These are phyloP conservation scores for Entomortierella chlamydospora DNA, from an alignment of 192 early-diverging fungal species.

Conservation along the genomic window DNA sequence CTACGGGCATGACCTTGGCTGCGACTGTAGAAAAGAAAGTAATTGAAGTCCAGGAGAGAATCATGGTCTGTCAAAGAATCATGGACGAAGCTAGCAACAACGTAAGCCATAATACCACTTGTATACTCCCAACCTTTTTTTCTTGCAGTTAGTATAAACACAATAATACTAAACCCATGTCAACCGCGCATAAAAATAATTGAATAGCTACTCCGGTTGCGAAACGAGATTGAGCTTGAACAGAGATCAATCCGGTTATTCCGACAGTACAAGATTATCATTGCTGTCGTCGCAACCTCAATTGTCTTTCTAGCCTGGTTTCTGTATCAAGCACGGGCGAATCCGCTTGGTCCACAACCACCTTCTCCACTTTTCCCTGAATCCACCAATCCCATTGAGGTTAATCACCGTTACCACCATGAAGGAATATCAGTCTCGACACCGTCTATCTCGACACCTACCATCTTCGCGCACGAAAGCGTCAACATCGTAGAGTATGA, in stretches of 20 bases:
- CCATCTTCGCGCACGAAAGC: neutral
- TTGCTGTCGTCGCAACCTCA: conserved; percentile 19
- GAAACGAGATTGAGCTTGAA: conserved; percentile 35
- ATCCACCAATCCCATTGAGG: conserved; percentile 18
- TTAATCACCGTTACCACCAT: conserved; percentile 10
- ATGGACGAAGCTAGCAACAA: conserved; percentile 24
- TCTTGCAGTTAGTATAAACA: too few relatives aligned
- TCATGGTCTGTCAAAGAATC: conserved; percentile 19
- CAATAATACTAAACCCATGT: too few relatives aligned
- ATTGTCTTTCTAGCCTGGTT: conserved; percentile 31
- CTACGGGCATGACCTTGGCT: conserved; percentile 28
- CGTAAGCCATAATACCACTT: conserved; percentile 26
- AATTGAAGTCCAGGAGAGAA: conserved; percentile 26
- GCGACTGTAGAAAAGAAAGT: conserved; percentile 21
- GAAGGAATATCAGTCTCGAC: conserved; percentile 13
- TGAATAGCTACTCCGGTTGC: conserved; percentile 15
- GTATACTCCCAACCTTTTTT: neutral
- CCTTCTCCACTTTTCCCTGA: conserved; percentile 21
- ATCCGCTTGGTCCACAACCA: conserved; percentile 18
- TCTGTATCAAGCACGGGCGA: conserved; percentile 29
- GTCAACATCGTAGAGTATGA: neutral
- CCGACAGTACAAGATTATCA: conserved; percentile 46
- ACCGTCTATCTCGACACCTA: neutral
- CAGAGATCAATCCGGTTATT: conserved; percentile 39
- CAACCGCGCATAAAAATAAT: neutral